A percentile compares a stretch with the other conserved stretches of the same genome.
Conservation (phyloP, 192 early-diverging fungal genomes). For the Kappamyces sp. region DNA sequence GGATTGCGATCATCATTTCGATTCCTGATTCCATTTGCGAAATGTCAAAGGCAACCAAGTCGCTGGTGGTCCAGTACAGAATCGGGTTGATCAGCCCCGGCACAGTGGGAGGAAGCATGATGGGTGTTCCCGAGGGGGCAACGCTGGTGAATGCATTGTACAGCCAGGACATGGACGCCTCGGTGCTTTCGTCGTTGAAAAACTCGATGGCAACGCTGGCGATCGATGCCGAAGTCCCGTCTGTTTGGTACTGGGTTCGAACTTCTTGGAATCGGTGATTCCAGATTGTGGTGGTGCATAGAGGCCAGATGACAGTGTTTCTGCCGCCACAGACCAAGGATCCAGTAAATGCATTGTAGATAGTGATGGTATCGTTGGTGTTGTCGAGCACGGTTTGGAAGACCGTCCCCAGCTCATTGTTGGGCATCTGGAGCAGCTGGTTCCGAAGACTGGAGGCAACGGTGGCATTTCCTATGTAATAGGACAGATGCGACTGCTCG, state of each 20-base stretch:
- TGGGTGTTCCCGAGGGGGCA: not conserved
- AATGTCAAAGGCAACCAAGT: not conserved
- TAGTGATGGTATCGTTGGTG: not conserved
- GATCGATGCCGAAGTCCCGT: not conserved
- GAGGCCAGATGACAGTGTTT: not conserved
- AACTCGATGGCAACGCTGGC: not conserved
- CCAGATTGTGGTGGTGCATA: not conserved
- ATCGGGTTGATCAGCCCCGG: not conserved
- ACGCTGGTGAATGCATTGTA: not conserved
- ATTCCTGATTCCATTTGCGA: not conserved
- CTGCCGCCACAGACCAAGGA: not conserved
- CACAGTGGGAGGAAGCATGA: not conserved
- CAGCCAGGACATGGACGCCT: not conserved
- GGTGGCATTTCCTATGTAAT: not conserved
- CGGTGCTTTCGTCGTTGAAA: too few relatives aligned
- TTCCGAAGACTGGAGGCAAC: too few relatives aligned
- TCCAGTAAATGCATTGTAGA: not conserved
- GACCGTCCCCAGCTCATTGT: not conserved
- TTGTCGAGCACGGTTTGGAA: not conserved
- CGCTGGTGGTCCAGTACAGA: not conserved
- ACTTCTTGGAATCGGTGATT: not conserved
- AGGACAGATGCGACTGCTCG: not conserved
- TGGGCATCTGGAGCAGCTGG: too few relatives aligned
- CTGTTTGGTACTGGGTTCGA: not conserved
- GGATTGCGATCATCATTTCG: not conserved